phyloP scores from a whole-genome alignment of 352 stramenopile genomes.

The Pythium utonaiense region DNA sequence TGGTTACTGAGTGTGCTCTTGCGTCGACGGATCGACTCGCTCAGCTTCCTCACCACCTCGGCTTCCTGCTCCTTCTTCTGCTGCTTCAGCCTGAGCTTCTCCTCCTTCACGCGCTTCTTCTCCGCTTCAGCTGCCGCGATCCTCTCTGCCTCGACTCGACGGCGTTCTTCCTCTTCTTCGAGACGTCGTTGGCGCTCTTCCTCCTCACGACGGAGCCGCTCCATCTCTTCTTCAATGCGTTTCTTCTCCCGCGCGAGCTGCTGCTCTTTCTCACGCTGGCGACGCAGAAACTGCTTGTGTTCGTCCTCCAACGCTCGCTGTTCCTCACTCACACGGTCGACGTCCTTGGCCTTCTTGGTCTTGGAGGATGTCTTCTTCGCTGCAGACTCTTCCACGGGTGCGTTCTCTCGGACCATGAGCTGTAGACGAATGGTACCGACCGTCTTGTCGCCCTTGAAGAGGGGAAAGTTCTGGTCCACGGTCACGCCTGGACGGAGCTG shows the following conservation, averaged over 20 bases:
- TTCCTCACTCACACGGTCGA: background rate
- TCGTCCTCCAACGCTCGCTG: background rate
- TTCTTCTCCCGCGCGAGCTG: conserved; percentile 19
- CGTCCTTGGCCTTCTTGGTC: conserved; percentile 1
- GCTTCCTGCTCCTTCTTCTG: conserved; percentile 15
- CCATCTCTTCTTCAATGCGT: conserved; percentile 21
- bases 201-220: conserved; percentile 10
- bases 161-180: conserved; percentile 20
- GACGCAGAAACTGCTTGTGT: conserved; percentile 4
- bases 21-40: background rate
- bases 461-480: conserved; percentile 52
- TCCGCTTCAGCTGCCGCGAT: conserved; percentile 3
- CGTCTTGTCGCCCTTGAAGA: conserved; percentile 42
- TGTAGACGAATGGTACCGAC: conserved; percentile 55
- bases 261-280: conserved; percentile 20
- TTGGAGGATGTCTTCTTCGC: conserved; percentile 9
- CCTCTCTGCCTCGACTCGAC: conserved; percentile 3
- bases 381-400: background rate
- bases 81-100: conserved; percentile 10
- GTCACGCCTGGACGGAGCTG: conserved; percentile 42
- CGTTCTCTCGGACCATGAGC: conserved; percentile 29
- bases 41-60: conserved; percentile 4
- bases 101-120: conserved; percentile 11
- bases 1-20: conserved; percentile 17
- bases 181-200: conserved; percentile 16